These are phyloP conservation scores for Suhomyces choctaworum DNA, from an alignment of 1,139 yeast genomes.

Conservation along the genomic window DNA sequence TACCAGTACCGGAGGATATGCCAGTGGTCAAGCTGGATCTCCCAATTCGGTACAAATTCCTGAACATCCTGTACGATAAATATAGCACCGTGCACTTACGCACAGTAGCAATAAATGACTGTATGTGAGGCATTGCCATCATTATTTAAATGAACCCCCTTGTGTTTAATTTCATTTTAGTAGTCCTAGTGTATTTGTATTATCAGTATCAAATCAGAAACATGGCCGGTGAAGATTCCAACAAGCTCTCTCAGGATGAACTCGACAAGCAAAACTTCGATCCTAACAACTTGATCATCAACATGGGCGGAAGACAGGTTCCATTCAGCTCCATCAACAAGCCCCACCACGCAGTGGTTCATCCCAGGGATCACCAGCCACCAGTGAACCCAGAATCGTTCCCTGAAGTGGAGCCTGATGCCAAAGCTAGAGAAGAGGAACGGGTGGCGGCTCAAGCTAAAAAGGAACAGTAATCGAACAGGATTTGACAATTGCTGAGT, in stretches of 20 bases:
- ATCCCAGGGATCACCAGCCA: slow-evolving; percentile 29
- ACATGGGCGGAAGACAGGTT: slow-evolving; percentile 39
- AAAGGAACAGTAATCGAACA: slow-evolving; percentile 1
- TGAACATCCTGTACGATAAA: slow-evolving; percentile 2
- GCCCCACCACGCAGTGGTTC: slow-evolving; percentile 43
- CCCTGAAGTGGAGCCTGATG: slow-evolving; percentile 28
- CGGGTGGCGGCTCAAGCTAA: slow-evolving; percentile 5
- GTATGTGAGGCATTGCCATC: slow-evolving; percentile 8
- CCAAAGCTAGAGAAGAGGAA: slow-evolving; percentile 19
- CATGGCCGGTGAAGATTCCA: slow-evolving; percentile 9
- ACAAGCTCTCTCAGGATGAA: slow-evolving; percentile 19
- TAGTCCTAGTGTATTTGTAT: slow-evolving; percentile 4
- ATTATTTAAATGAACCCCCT: slow-evolving; percentile 10
- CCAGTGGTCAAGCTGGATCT: slow-evolving; percentile 21
- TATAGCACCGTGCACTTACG: neutral
- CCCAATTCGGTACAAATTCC: slow-evolving; percentile 12
- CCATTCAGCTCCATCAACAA: slow-evolving; percentile 40
- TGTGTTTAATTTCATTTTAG: slow-evolving; percentile 7
- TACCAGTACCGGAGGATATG: slow-evolving; percentile 49
- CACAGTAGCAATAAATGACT: slow-evolving; percentile 6
- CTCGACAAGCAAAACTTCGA: slow-evolving; percentile 18
- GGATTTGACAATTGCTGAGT: no score
- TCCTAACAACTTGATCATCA: slow-evolving; percentile 25
- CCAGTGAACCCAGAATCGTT: slow-evolving; percentile 19
- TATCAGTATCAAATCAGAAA: slow-evolving; percentile 6